Evolutionary conservation across 2,329 filamentous ascomycete genomes (phyloP).

Genomic region (Dactylellina haptotyla): DNA sequence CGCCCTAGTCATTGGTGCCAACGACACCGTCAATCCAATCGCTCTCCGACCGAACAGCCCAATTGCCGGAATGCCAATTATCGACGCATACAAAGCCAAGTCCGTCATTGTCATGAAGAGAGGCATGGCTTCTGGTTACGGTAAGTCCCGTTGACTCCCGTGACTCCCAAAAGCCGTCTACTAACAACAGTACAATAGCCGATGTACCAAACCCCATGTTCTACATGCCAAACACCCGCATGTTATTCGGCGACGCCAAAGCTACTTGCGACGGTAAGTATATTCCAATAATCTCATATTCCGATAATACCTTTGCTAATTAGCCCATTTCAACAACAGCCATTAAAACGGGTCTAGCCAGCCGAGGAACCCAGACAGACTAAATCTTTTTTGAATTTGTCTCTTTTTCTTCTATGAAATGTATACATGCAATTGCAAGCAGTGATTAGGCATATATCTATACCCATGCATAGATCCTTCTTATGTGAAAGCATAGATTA

Average conservation of each 20-base stretch:
- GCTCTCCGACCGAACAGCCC: slow-evolving; percentile 82
- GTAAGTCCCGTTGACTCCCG: slow-evolving; percentile 63
- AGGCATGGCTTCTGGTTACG: slow-evolving; percentile 87
- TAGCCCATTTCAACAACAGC: slow-evolving; percentile 3
- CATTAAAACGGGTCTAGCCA: slow-evolving; percentile 48
- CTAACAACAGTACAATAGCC: slow-evolving; percentile 64
- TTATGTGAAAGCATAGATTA: slow-evolving; percentile 52
- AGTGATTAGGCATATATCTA: slow-evolving; percentile 34
- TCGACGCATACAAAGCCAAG: slow-evolving; percentile 94
- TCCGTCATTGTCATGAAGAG: slow-evolving; percentile 94
- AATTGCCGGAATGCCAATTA: slow-evolving; percentile 91
- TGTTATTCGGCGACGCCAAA: slow-evolving; percentile 92
- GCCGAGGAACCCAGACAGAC: slow-evolving; percentile 47
- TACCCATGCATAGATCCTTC: slow-evolving; percentile 46
- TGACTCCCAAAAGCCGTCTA: not conserved
- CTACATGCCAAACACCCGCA: slow-evolving; percentile 86
- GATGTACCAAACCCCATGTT: slow-evolving; percentile 95
- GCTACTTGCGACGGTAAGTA: slow-evolving; percentile 74
- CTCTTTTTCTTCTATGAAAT: not conserved
- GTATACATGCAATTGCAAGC: slow-evolving; percentile 4
- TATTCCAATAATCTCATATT: not conserved
- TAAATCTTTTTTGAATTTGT: not conserved
- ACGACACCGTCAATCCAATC: slow-evolving; percentile 92
- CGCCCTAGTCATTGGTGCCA: slow-evolving; percentile 88
- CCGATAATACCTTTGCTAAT: not conserved